Percentiles rank a stretch among this genome's conserved stretches.
phyloP scores from a whole-genome alignment of 345 rosid species.

The Eucalyptus regnans region DNA sequence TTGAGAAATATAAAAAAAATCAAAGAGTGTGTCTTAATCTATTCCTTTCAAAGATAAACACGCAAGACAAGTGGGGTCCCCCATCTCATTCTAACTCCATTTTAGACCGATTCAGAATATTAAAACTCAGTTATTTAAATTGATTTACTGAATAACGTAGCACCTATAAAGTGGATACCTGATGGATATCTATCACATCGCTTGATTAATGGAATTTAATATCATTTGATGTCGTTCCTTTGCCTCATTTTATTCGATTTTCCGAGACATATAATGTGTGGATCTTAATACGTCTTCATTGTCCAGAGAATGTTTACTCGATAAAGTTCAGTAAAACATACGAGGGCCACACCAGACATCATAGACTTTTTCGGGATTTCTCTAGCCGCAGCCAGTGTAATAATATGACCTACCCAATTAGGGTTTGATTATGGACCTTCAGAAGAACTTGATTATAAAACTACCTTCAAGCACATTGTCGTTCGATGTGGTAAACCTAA shows the following conservation, averaged over 20 bases:
- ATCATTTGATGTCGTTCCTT: not conserved
- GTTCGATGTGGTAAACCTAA: not conserved
- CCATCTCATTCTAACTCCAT: not conserved
- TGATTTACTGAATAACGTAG: accelerated
- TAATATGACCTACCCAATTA: not conserved
- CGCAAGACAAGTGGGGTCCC: not conserved
- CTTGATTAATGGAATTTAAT: not conserved
- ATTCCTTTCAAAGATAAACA: not conserved
- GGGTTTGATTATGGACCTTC: not conserved
- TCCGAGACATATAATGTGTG: not conserved
- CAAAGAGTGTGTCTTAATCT: not conserved
- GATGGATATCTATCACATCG: not conserved
- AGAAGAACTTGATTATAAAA: not conserved
- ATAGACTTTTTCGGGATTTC: not conserved
- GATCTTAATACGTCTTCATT: not conserved
- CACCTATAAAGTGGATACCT: not conserved
- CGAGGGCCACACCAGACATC: not conserved
- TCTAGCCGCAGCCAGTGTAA: not conserved
- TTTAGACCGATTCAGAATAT: not conserved
- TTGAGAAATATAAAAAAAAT: not conserved
- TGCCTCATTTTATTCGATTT: not conserved
- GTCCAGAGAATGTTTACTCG: not conserved
- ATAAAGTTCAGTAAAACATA: not conserved
- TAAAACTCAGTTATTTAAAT: not conserved
- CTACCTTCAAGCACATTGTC: not conserved